A percentile compares a stretch with the other conserved stretches of the same genome.
phyloP scores from a whole-genome alignment of 2,329 filamentous ascomycete genomes.

The Alternaria solani region DNA sequence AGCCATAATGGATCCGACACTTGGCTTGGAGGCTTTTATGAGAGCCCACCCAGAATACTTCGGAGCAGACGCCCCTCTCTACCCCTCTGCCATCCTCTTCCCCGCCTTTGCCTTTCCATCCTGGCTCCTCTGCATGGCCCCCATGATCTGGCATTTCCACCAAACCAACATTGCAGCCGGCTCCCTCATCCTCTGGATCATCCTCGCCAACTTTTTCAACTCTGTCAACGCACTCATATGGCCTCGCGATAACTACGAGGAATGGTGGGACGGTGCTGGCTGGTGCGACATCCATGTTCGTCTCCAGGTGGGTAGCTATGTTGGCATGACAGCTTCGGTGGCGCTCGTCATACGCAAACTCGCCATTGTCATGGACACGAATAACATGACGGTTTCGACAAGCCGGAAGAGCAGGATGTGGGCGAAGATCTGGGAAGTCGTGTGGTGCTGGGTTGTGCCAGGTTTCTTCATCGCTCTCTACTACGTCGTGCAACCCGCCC shows the following conservation, averaged over 20 bases:
- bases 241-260: slow-evolving; percentile 63
- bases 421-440: slow-evolving; percentile 59
- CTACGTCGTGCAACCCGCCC: slow-evolving; percentile 65
- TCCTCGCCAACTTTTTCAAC: slow-evolving; percentile 65
- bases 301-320: slow-evolving; percentile 61
- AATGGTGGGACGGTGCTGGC: slow-evolving; percentile 66
- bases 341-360: slow-evolving; percentile 68
- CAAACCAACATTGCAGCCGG: slow-evolving; percentile 68
- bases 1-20: neutral
- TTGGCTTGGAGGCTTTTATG: neutral
- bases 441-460: slow-evolving; percentile 66
- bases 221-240: slow-evolving; percentile 71
- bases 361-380: slow-evolving; percentile 67
- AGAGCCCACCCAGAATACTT: neutral
- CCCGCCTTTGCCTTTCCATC: slow-evolving; percentile 60
- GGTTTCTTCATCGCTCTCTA: slow-evolving; percentile 64
- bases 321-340: slow-evolving; percentile 62
- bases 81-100: slow-evolving; percentile 53
- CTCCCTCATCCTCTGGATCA: slow-evolving; percentile 64
- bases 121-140: slow-evolving; percentile 63
- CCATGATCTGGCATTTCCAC: slow-evolving; percentile 67
- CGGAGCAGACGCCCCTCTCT: slow-evolving; percentile 28
- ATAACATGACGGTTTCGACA: slow-evolving; percentile 62
- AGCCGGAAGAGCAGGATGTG: slow-evolving; percentile 58
- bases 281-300: slow-evolving; percentile 73